Conservation (phyloP, 352 stramenopile genomes). For the Thraustochytrium sp. region DNA sequence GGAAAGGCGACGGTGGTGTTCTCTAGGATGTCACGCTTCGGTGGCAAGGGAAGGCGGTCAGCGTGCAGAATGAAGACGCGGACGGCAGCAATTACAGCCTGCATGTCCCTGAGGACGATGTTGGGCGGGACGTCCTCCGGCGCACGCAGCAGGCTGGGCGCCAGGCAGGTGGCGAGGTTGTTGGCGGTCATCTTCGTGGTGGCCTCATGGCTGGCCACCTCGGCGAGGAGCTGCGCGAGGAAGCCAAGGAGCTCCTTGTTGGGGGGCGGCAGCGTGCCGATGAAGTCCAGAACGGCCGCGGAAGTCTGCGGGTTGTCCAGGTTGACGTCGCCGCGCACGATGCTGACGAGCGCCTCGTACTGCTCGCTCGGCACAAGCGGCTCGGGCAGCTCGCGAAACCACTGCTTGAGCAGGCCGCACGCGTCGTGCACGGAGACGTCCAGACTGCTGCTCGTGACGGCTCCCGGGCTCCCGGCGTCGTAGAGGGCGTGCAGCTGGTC, state of each 20-base stretch:
- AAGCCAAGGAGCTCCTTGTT: conserved; percentile 35
- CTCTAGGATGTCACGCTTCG: neutral
- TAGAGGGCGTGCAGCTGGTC: conserved; percentile 16
- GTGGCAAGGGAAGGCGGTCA: neutral
- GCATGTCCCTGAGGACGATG: conserved; percentile 24
- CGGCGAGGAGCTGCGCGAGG: neutral
- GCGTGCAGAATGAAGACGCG: conserved; percentile 29
- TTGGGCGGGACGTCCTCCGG: conserved; percentile 17
- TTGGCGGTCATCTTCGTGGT: conserved; percentile 21
- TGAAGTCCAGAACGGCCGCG: neutral
- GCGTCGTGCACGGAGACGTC: neutral
- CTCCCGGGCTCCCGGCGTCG: neutral
- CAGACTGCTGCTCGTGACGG: neutral
- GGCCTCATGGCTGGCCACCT: neutral
- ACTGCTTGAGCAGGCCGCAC: conserved; percentile 2
- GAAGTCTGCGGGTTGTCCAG: neutral
- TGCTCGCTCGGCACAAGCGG: conserved; percentile 19
- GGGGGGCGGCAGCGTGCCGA: neutral
- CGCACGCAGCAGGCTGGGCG: conserved; percentile 9
- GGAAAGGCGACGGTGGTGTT: neutral
- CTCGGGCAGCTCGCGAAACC: conserved; percentile 22
- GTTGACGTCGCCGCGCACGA: neutral
- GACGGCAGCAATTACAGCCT: conserved; percentile 27
- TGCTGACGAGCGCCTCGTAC: neutral
- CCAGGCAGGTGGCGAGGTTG: conserved; percentile 39